Evolutionary conservation across 1,284 basidiomycete genomes (phyloP), one percentile per base, ranked within the genome.

Genomic region (Melampsora americana): DNA sequence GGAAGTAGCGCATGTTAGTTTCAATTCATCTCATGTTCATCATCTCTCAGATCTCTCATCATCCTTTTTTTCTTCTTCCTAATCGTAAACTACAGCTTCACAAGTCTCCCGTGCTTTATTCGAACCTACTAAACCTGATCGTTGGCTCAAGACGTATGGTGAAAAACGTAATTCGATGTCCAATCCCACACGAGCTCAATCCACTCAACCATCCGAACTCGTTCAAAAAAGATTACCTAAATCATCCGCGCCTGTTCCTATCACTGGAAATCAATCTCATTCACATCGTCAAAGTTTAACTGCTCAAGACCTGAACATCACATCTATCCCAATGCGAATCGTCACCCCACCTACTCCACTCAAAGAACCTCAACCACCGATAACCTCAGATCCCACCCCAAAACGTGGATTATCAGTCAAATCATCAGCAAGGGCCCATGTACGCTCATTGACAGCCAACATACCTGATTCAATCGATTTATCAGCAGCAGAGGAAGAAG

Each of bases 401-500:
- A 75, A 64, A 59, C 72, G 72, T 18, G 72, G 72, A 44, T 53
- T 75, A 42, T 75, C 72, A 26, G 72, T 75, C 66, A 75, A 75
- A 35, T 62, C 42, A 20, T 75, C 72, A 32, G 72, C 72, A 23
- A 32, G 66, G 48, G 72, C 72, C 9, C 72, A 75, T 42, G 72
- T 75, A 30, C 65, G 72, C 4, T 67, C 66, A 32, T 35, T 75
- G n/a, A 68, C 72, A 6, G 72, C 72, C n/a, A 68, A 68, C 59
- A 75, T 75, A 50, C 72, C 72, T 12, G 72, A 60, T 50, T 68
- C 65, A 18, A 65, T 75, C 1, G 66, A 68, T 46, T 56, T 75
- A 32, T 75, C 72, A 20, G 72, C 72, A n/a, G 72, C 72, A 26
- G 72, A 75, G 35, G 72, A 75, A 35, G 72, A 75, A 62, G 72